Base-by-base conservation (phyloP, 163 green algal species). In the Chlamydomonas reinhardtii region DNA sequence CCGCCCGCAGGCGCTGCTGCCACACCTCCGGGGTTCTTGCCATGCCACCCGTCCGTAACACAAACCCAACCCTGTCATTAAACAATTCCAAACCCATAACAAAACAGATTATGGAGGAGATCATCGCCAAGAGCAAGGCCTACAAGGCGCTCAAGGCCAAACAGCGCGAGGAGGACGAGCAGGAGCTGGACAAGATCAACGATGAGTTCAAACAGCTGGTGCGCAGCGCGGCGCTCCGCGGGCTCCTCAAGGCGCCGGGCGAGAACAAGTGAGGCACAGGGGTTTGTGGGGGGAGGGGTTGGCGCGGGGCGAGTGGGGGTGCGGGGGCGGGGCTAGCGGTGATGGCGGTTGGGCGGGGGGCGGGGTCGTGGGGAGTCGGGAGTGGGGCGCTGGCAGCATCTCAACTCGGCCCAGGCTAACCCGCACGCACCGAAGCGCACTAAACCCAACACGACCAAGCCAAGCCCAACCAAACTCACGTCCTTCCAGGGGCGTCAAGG, bases 61-160 rank as follows among this genome's bases (percentile, higher is more conserved):
- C n/a, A n/a, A n/a, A n/a, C n/a, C n/a, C n/a, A n/a, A n/a, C n/a
- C n/a, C n/a, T n/a, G n/a, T n/a, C n/a, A n/a, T n/a, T n/a, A n/a
- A n/a, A n/a, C n/a, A n/a, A n/a, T n/a, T n/a, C n/a, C n/a, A n/a
- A n/a, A n/a, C n/a, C n/a, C 39, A 48, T 14, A 48, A 48, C 5
- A 5, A 48, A n/a, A 15, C 91, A 99, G 94, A 92, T 99, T 9
- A 99, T 99, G 97, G 96, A 97, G 79, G 97, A 99, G 94, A 89
- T 99, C 69, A 99, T 99, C 52, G 96, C 96, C 68, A 99, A 99
- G 92, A 98, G 93, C 92, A 99, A 98, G 91, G 90, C 91, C 11
- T 95, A 91, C 92, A 98, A 98, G 87, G 95, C 96, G 6, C 86
- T 94, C 73, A 95, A 94, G 86, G 87, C 92, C 34, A 89, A 95